Evolutionary conservation across 1,284 basidiomycete species (phyloP).

Genomic region (Cryptococcus jaspeensis): DNA sequence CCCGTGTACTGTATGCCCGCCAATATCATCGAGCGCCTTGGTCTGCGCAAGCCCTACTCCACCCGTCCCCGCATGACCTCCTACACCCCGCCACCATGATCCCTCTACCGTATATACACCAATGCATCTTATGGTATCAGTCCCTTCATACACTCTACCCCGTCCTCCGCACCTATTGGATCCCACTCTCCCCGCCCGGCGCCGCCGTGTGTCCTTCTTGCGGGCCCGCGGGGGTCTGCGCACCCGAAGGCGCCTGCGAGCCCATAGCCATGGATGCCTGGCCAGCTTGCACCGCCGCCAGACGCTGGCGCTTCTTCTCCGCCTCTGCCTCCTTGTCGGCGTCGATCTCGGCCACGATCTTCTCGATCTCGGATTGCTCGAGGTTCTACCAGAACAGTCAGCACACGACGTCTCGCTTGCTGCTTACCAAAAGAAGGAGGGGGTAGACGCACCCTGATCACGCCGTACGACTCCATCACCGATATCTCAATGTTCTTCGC

Average conservation of each 20-base stretch:
- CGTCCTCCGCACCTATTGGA: constrained; percentile 30
- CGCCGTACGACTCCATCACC: constrained; percentile 90
- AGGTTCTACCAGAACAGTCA: constrained; percentile 62
- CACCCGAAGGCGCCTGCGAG: constrained; percentile 22
- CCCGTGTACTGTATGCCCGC: constrained; percentile 97
- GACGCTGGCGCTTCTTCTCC: constrained; percentile 73
- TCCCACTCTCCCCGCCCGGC: constrained; percentile 40
- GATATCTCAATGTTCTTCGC: constrained; percentile 99
- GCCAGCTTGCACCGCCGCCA: constrained; percentile 63
- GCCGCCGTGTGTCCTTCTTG: constrained; percentile 16
- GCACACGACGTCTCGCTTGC: constrained; percentile 4
- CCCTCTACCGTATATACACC: constrained; percentile 4
- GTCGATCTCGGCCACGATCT: constrained; percentile 86
- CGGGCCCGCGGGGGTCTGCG: constrained; percentile 20
- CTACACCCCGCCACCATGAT: constrained; percentile 14
- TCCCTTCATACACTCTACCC: neutral
- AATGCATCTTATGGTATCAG: constrained; percentile 3
- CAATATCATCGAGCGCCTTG: constrained; percentile 64
- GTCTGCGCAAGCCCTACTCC: constrained; percentile 54
- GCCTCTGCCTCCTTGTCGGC: constrained; percentile 95
- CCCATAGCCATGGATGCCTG: constrained; percentile 49
- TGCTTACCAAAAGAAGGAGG: neutral
- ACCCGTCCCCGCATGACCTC: constrained; percentile 28
- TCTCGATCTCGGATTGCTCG: constrained; percentile 81
- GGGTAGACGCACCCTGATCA: constrained; percentile 69